Evolutionary conservation across 768 basidiomycete species (phyloP).

Genomic region (Clitopilus hobsonii): DNA sequence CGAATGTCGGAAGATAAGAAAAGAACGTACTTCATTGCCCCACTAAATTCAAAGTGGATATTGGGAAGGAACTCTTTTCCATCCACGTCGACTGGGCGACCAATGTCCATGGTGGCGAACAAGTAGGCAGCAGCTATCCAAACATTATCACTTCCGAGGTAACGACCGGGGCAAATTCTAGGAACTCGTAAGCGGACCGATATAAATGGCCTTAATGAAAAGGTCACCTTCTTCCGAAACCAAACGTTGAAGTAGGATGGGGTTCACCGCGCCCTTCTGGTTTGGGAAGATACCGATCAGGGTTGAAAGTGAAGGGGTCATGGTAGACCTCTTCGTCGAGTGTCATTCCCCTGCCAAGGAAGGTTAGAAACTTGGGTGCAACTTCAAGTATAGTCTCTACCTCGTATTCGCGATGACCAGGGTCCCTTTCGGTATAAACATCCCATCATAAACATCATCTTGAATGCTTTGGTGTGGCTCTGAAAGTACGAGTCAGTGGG

Average conservation of each 20-base stretch:
- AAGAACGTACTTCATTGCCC: slow-evolving; percentile 4
- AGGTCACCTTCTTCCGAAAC: neutral
- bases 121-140: slow-evolving; percentile 18
- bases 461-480: slow-evolving; percentile 21
- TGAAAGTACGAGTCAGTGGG: neutral
- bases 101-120: slow-evolving; percentile 28
- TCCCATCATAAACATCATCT: slow-evolving; percentile 36
- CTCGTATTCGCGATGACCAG: slow-evolving; percentile 36
- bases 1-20: neutral
- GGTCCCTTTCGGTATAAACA: slow-evolving; percentile 36
- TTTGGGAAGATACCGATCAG: slow-evolving; percentile 31
- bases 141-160: slow-evolving; percentile 36
- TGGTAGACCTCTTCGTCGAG: slow-evolving; percentile 32
- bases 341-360: slow-evolving; percentile 28
- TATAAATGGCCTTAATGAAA: too few species aligned
- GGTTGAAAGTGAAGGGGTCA: slow-evolving; percentile 34
- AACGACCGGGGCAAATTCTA: slow-evolving; percentile 36
- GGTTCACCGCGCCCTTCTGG: slow-evolving; percentile 12
- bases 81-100: slow-evolving; percentile 24
- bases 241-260: slow-evolving; percentile 3
- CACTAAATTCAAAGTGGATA: slow-evolving; percentile 25
- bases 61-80: slow-evolving; percentile 33
- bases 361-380: neutral
- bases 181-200: too few species aligned
- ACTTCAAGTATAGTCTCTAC: slow-evolving; percentile 12